phyloP scores from a whole-genome alignment of 2,329 filamentous ascomycete species.

The Diaporthe vexans region DNA sequence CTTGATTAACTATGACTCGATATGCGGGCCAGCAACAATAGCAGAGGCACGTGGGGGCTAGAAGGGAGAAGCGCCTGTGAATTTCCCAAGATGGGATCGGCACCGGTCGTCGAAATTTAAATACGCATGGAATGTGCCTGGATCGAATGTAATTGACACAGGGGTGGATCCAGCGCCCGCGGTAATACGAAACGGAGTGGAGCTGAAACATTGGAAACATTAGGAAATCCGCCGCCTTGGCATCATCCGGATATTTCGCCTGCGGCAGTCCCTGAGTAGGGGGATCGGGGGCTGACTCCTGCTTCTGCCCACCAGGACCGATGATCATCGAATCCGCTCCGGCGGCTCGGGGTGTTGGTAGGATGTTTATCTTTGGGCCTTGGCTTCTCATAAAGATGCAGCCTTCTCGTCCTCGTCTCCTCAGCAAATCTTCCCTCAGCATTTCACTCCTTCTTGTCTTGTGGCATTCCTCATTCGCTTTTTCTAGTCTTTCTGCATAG shows the following conservation, averaged over 20 bases:
- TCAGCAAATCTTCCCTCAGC: not conserved
- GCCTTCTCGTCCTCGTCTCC: not conserved
- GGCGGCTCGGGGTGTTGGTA: not conserved
- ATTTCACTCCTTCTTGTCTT: conserved; percentile 22
- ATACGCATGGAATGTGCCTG: conserved; percentile 8
- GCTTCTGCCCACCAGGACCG: conserved; percentile 13
- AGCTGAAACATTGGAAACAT: conserved; percentile 32
- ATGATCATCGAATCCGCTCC: conserved; percentile 13
- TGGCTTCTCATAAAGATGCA: conserved; percentile 17
- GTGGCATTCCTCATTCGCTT: conserved; percentile 22
- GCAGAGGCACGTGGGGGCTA: conserved; percentile 16
- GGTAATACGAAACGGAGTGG: conserved; percentile 23
- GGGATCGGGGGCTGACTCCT: conserved; percentile 14
- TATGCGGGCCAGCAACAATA: not conserved
- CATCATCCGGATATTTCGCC: conserved; percentile 29
- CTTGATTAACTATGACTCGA: conserved; percentile 27
- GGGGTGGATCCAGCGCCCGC: conserved; percentile 21
- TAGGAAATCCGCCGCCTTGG: conserved; percentile 24
- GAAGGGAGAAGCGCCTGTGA: not conserved
- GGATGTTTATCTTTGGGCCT: not conserved
- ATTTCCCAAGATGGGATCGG: conserved; percentile 23
- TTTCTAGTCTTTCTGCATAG: conserved; percentile 18
- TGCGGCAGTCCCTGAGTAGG: conserved; percentile 20
- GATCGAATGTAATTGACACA: conserved; percentile 32
- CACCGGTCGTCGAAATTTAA: conserved; percentile 19